Base-by-base conservation (phyloP, 148 eudicot species). In the Silene conica region DNA sequence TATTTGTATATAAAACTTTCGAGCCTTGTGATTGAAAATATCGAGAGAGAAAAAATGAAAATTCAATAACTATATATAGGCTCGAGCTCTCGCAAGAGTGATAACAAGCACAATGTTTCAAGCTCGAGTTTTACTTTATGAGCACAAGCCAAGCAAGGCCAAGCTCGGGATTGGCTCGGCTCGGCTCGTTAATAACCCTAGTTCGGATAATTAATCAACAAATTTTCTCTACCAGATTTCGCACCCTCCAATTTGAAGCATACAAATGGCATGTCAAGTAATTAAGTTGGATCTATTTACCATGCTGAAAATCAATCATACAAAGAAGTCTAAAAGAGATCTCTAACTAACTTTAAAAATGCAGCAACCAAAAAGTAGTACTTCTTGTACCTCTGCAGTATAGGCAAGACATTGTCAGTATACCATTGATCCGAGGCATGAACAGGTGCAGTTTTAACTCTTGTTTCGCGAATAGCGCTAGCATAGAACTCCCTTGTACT, bases 351-450 rank as follows among this genome's bases (percentile, higher is more conserved):
- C 43, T 38, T 38, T 38, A 38, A 38, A 9, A 38, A 38, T 6
- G 43, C 43, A 38, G 9, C 43, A 38, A 38, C 8, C 43, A 38
- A 1, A 38, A 43, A 19, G 48, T n/a, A n/a, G n/a, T 59, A 31
- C 7, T 69, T 14, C 52, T 70, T 89, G 43, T 75, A 95, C 98
- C 96, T 89, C 75, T 90, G 78, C 26, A 95, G 80, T 52, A 95
- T 58, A 64, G 99, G 97, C 81, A 78, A 83, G 6, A 90, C 99
- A 69, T 95, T 90, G 43, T 87, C 93, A 16, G 82, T 78, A 52
- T 95, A 95, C 99, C 99, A 95, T 78, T 92, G 85, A 73, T 86
- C 97, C 22, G 99, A 95, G 81, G 97, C 97, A 83, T 95, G 99
- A 69, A 95, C 92, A 55, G 99, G 99, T 70, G 99, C 97, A 52